phyloP scores from a whole-genome alignment of 1,284 basidiomycete species.

The Pyrrhoderma lamaoense region DNA sequence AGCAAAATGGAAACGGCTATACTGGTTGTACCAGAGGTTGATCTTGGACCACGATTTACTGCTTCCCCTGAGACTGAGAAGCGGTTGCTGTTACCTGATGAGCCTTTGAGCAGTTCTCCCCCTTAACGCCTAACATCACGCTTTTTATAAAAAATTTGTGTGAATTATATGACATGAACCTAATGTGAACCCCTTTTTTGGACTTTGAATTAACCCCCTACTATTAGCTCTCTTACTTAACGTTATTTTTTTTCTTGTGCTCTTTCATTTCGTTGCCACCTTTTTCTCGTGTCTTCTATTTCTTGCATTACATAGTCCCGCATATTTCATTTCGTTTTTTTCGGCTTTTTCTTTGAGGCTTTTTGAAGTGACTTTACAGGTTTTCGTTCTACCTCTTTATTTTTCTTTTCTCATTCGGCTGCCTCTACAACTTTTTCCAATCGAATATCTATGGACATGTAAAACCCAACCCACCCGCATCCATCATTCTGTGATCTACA shows the following conservation, averaged over 20 bases:
- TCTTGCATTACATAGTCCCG: neutral
- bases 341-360: neutral
- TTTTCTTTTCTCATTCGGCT: no score
- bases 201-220: no score
- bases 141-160: neutral
- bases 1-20: no score
- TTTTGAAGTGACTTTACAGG: no score
- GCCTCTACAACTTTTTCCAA: no score
- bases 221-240: no score
- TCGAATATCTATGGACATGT: no score
- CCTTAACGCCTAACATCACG: neutral
- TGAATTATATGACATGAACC: no score
- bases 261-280: neutral
- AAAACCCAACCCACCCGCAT: no score
- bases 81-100: neutral
- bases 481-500: no score
- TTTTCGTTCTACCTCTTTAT: no score
- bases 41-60: slow-evolving; percentile 4
- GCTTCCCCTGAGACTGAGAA: slow-evolving; percentile 16
- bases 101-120: neutral
- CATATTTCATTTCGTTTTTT: neutral
- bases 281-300: neutral
- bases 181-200: no score
- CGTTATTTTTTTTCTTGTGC: neutral
- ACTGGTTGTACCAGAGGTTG: slow-evolving; percentile 5